These are phyloP conservation scores for Pigoraptor vietnamica DNA, from an alignment of 78 protist genomes.

Conservation along the genomic window DNA sequence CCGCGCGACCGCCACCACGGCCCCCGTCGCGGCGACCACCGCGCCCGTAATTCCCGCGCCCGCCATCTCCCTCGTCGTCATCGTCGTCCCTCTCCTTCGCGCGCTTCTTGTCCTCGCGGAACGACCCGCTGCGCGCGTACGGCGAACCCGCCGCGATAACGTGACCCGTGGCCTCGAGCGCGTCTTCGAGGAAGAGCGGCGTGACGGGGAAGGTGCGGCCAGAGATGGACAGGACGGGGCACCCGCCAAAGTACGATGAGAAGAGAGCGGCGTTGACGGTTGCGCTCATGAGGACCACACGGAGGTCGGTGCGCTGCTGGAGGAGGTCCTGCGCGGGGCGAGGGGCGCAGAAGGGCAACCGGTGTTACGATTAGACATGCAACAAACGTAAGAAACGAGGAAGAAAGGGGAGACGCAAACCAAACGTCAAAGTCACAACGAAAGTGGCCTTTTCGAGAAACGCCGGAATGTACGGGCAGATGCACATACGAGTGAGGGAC, in stretches of 20 bases:
- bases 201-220: slow-evolving; percentile 62
- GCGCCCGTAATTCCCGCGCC: background rate
- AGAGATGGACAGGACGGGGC: slow-evolving; percentile 34
- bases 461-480: background rate
- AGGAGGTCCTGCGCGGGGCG: background rate
- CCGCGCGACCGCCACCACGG: background rate
- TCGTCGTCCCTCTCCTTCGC: background rate
- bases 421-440: no score
- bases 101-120: no score
- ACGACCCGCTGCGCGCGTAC: background rate
- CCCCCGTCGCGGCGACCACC: background rate
- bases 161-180: slow-evolving; percentile 13
- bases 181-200: slow-evolving; percentile 45
- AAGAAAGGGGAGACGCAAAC: no score
- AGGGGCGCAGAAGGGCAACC: background rate
- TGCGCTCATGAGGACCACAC: slow-evolving; percentile 66
- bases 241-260: slow-evolving; percentile 41
- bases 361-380: no score
- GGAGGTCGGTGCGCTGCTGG: background rate
- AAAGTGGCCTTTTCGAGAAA: no score
- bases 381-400: no score
- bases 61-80: background rate
- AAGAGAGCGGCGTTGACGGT: slow-evolving; percentile 55
- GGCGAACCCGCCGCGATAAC: background rate
- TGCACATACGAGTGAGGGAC: background rate